Conservation (phyloP, 768 basidiomycete species). For the Lenzites betulinus region DNA sequence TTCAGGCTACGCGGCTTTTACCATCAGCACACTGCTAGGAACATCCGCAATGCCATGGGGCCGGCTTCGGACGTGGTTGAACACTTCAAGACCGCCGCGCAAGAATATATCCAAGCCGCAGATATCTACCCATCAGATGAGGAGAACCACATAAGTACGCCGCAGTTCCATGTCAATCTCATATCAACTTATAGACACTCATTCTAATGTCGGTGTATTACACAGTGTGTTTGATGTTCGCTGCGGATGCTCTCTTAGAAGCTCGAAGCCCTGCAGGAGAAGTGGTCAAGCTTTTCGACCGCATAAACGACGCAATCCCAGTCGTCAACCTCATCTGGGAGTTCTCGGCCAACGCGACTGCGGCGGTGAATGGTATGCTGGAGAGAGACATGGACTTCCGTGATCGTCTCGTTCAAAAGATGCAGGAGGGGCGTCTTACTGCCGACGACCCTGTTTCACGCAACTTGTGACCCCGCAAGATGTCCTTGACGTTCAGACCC, state of each 20-base stretch:
- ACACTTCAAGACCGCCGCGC: not conserved
- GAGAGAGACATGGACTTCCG: not conserved
- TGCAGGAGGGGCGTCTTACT: not conserved
- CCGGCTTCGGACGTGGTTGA: not conserved
- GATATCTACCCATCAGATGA: conserved; percentile 17
- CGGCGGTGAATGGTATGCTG: not conserved
- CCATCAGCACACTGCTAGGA: conserved; percentile 12
- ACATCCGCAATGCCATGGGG: not conserved
- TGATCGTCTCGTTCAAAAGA: not conserved
- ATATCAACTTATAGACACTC: not conserved
- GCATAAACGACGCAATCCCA: conserved; percentile 15
- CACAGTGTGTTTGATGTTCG: conserved; percentile 17
- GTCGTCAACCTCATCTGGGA: conserved; percentile 23
- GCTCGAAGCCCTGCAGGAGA: not conserved
- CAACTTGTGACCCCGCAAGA: not conserved
- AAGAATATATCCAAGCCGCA: conserved; percentile 12
- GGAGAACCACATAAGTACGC: conserved; percentile 9
- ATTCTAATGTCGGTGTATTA: not conserved
- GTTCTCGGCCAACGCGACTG: conserved; percentile 7
- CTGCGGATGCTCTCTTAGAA: conserved; percentile 6
- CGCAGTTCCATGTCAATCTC: not conserved
- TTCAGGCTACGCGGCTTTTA: conserved; percentile 18
- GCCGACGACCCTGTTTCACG: not conserved
- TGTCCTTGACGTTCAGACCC: no score
- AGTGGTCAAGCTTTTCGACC: conserved; percentile 10